These are phyloP conservation scores for Talaromyces piceae DNA, from an alignment of 2,329 filamentous ascomycete species.

Conservation along the genomic window DNA sequence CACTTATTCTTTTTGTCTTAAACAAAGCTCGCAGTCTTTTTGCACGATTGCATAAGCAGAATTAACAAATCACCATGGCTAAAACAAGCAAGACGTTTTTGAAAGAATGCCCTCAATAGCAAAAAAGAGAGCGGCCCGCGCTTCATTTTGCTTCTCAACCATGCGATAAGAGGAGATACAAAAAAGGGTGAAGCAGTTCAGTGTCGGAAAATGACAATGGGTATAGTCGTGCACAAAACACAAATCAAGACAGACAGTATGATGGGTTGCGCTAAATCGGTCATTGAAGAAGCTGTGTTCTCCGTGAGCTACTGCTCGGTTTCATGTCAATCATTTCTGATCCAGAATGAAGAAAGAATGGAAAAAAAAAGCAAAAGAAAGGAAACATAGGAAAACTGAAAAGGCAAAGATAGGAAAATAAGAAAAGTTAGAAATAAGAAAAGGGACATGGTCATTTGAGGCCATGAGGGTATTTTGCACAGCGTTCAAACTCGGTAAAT, in stretches of 20 bases:
- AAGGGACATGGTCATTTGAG: not conserved
- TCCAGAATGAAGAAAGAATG: not conserved
- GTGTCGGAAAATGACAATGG: not conserved
- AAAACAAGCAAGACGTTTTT: not conserved
- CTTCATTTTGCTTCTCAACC: constrained; percentile 4
- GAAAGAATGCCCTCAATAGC: not conserved
- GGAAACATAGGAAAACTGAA: too few relatives aligned
- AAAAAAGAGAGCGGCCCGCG: constrained; percentile 7
- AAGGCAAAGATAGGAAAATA: too few relatives aligned
- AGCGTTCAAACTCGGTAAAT: not conserved
- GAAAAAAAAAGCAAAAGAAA: not conserved
- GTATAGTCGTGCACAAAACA: constrained; percentile 1
- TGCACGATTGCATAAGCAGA: not conserved
- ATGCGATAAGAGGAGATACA: not conserved
- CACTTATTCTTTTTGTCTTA: not conserved
- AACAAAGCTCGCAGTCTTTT: not conserved
- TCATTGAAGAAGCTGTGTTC: not conserved
- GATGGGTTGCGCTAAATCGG: not conserved
- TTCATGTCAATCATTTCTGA: not conserved
- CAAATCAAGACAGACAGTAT: not conserved
- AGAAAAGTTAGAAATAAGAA: too few relatives aligned
- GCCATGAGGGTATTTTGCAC: constrained; percentile 4
- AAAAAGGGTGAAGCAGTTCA: not conserved
- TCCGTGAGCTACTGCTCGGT: not conserved
- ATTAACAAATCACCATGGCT: not conserved